Percentiles rank a stretch among this genome's conserved stretches.
Evolutionary conservation across 805 yeast species (phyloP).

Genomic region (Cyberlindnera suaveolens): DNA sequence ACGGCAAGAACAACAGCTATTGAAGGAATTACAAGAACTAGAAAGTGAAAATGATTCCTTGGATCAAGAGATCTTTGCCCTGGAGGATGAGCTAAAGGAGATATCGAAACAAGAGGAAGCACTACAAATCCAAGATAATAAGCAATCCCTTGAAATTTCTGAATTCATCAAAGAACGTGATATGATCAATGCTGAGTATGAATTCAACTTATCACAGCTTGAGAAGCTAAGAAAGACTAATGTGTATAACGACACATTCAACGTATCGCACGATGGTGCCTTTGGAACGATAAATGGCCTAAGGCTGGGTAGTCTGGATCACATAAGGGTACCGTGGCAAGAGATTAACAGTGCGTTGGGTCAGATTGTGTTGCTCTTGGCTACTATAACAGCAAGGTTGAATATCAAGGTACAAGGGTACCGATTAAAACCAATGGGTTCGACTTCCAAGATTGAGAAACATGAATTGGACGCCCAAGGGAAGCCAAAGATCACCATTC

Average conservation of each 20-base stretch:
- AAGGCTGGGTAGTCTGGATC: conserved; percentile 64
- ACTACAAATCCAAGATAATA: conserved; percentile 45
- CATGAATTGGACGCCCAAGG: conserved; percentile 31
- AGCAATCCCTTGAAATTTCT: conserved; percentile 45
- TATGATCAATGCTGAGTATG: conserved; percentile 57
- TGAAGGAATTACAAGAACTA: conserved; percentile 40
- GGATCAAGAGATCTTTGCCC: conserved; percentile 19
- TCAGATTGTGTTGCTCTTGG: conserved; percentile 63
- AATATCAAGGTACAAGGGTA: conserved; percentile 52
- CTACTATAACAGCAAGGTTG: conserved; percentile 56
- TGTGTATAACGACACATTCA: conserved; percentile 77
- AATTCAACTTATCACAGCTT: conserved; percentile 54
- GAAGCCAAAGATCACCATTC: conserved; percentile 30
- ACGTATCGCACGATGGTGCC: conserved; percentile 76
- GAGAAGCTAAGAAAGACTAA: conserved; percentile 70
- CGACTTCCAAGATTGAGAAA: conserved; percentile 71
- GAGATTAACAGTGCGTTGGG: conserved; percentile 92
- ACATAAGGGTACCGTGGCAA: conserved; percentile 70
- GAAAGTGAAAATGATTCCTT: conserved; percentile 30
- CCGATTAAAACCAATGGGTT: conserved; percentile 74
- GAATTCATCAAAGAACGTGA: conserved; percentile 50
- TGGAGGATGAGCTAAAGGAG: conserved; percentile 42
- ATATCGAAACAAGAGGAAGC: conserved; percentile 44
- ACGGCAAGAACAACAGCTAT: conserved; percentile 38
- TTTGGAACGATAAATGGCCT: conserved; percentile 87